Percentiles rank a stretch among this genome's conserved stretches.
These are phyloP conservation scores for Uromyces viciae-fabae DNA, from an alignment of 1,284 basidiomycete genomes.

Conservation along the genomic window DNA sequence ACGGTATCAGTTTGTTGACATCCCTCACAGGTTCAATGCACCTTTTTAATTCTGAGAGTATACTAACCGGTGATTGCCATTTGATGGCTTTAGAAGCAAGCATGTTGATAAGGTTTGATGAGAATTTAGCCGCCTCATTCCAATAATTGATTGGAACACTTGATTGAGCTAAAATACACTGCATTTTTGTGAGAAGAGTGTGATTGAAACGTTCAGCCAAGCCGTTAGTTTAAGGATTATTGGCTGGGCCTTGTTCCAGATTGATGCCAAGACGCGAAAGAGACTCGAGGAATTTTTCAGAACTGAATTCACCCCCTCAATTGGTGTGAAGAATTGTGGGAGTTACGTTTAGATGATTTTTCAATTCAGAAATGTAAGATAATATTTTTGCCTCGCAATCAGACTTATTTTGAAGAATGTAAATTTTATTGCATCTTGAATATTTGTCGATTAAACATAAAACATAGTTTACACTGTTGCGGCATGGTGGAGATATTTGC, in stretches of 20 bases:
- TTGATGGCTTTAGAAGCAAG: neutral
- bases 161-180: neutral
- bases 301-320: neutral
- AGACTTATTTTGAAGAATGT: neutral
- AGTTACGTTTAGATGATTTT: neutral
- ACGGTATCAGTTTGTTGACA: neutral
- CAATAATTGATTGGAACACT: neutral
- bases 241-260: neutral
- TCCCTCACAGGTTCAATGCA: conserved; percentile 1
- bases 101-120: neutral
- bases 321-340: neutral
- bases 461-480: neutral
- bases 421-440: neutral
- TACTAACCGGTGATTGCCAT: neutral
- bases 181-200: neutral
- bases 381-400: neutral
- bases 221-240: conserved; percentile 2
- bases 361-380: neutral
- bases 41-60: neutral
- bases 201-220: conserved; percentile 10
- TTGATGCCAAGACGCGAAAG: neutral
- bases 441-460: neutral
- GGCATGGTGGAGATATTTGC: neutral
- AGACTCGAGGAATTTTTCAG: neutral
- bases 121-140: neutral